Base-by-base conservation (phyloP, 2,329 filamentous ascomycete genomes). In the Malbranchea zuffiana region DNA sequence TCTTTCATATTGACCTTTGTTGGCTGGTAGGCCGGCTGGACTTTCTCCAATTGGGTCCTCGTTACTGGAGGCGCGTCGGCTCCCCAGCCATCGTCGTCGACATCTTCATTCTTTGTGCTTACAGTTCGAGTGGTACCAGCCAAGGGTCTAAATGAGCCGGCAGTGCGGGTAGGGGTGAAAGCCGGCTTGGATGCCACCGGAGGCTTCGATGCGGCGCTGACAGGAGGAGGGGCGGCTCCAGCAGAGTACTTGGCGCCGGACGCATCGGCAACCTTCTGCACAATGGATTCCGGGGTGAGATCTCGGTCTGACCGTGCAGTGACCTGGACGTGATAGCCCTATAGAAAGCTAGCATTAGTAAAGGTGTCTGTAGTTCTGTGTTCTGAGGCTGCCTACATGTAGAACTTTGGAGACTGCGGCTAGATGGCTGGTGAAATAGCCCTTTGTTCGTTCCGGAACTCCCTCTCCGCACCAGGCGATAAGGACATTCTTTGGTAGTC, bases 381-480 rank as follows among this genome's bases (percentile, higher is more conserved):
- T 3, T 27, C 8, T n/a, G 29, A 19, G 35, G 5, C 30, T 10
- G 15, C 50, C 55, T 55, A 79, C 78, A 65, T 95, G 87, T 27
- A 98, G 74, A 49, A 95, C 72, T 63, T 94, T 95, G 44, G 86
- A 79, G 24, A 96, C 86, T 32, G 85, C 80, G 43, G 82, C 79
- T 32, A 90, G 68, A 63, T 98, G 88, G 64, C 86, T 95, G 48
- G 85, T 94, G 59, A 98, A 98, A 65, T 96, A 96, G 47, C 90
- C 90, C 65, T 96, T 98, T 44, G 88, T 96, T 52, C 88, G 74
- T 65, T 98, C 90, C n/a, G 90, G 90, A 11, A 98, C 90, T 50
- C 90, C 90, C 55, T 92, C 88, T 48, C 90, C 90, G 60, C 90
- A 98, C 82, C 90, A 98, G 48, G 82, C 87, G 56, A 98, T 85